Conservation (phyloP, 176 grass and related monocot genomes). For the Cymbopogon citratus region DNA sequence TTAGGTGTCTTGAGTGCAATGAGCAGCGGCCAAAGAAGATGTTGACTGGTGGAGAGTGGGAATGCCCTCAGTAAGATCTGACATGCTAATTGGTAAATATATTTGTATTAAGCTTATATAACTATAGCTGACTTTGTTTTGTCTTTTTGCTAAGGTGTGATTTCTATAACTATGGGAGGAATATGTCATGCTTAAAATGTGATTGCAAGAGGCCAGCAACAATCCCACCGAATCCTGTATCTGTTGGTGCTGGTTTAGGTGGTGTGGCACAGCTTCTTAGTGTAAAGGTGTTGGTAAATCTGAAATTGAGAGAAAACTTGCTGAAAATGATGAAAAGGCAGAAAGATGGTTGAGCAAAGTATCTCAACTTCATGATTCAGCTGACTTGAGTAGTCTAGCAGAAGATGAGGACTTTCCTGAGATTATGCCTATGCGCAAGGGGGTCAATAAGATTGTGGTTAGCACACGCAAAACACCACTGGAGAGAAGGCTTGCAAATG, state of each 20-base stretch:
- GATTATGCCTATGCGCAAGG: conserved; percentile 74
- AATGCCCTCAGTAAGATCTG: conserved; percentile 86
- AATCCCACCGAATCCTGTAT: conserved; percentile 32
- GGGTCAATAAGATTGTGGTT: conserved; percentile 70
- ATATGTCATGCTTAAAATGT: conserved; percentile 86
- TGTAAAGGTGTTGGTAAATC: conserved; percentile 40
- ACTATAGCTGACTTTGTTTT: conserved; percentile 29
- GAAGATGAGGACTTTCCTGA: conserved; percentile 76
- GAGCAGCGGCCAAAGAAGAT: conserved; percentile 67
- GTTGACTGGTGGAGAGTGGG: conserved; percentile 85
- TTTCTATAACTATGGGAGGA: conserved; percentile 85
- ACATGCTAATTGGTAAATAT: background rate
- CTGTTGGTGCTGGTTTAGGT: conserved; percentile 26
- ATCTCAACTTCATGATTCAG: conserved; percentile 52
- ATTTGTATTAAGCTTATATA: background rate
- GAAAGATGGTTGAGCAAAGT: conserved; percentile 80
- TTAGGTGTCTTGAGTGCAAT: conserved; percentile 79
- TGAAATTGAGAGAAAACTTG: conserved; percentile 60
- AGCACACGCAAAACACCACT: conserved; percentile 64
- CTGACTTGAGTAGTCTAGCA: conserved; percentile 56
- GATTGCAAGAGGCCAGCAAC: conserved; percentile 64
- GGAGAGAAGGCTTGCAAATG: conserved; percentile 58
- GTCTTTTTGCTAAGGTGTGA: conserved; percentile 59
- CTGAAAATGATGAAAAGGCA: conserved; percentile 63
- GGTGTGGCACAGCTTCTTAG: conserved; percentile 64